Base-by-base conservation (phyloP, 257 asterid genomes). In the Buddleja alternifolia region DNA sequence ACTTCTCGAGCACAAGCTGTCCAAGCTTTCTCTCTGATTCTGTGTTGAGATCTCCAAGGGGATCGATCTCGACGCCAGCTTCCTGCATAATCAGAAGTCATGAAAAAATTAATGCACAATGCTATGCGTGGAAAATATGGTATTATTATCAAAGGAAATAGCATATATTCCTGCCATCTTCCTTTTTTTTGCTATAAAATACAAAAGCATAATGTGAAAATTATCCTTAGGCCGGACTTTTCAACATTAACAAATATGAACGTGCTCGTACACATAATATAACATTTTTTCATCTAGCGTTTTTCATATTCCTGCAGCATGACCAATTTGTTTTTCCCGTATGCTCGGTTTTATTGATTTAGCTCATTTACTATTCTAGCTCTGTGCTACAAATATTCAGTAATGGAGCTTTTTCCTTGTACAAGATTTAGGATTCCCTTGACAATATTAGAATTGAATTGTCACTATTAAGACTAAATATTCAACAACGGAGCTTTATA, bases 1-100 rank as follows among this genome's bases (percentile, higher is more conserved):
- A 93, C 97, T 90, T 90, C 73, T 85, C 86, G 8, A 76, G 72
- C 44, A 93, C 98, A 79, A 93, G 96, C 68, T 85, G 93, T 60
- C 97, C 98, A 57, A 90, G 86, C 72, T 82, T 90, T 69, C 97
- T 79, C 80, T 93, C 98, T 29, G 85, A 39, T 79, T 93, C 98
- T 2, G 98, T 90, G 80, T 84, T 93, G 59, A 93, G 90, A 78
- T 93, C 98, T 62, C 98, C 98, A 53, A 81, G 66, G 17, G 97
- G 98, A 52, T 93, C 98, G 57, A 90, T 74, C 76, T 90, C 94
- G 52, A 86, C 73, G 29, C 98, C 96, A 78, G 95, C 95, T 69
- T 88, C 97, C 97, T 93, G 82, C 68, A 74, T 21, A 45, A 71
- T 34, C 17, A 37, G n/a, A 57, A 20, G 32, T 50, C 3, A 15